Evolutionary conservation across 352 stramenopile genomes (phyloP).

Genomic region (Phytophthora meadii): DNA sequence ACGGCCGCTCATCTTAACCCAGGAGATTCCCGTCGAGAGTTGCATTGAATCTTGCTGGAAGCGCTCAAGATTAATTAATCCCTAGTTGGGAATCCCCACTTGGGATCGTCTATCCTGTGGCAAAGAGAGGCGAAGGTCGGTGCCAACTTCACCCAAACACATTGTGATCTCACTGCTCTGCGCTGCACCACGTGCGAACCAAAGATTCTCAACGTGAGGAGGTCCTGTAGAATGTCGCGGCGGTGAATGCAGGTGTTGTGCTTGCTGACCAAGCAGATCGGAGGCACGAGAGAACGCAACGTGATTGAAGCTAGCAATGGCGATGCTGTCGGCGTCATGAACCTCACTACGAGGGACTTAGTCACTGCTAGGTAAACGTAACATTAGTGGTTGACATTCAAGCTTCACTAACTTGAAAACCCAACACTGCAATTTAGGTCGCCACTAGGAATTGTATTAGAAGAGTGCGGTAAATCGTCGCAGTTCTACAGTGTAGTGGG

Average conservation of each 20-base stretch:
- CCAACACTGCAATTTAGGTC: no score
- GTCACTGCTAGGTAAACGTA: no score
- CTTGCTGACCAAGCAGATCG: slow-evolving; percentile 2
- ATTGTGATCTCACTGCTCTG: slow-evolving; percentile 1
- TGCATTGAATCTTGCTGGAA: slow-evolving; percentile 13
- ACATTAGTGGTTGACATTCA: no score
- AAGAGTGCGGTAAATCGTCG: no score
- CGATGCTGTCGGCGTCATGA: no score
- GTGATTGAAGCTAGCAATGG: neutral
- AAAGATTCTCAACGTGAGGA: slow-evolving; percentile 12
- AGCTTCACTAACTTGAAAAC: no score
- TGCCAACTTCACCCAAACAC: neutral
- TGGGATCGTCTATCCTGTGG: slow-evolving; percentile 4
- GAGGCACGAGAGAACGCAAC: slow-evolving; percentile 1
- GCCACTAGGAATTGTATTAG: no score
- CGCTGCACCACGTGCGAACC: slow-evolving; percentile 6
- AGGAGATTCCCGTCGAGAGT: slow-evolving; percentile 12
- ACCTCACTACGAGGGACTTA: no score
- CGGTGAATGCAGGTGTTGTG: neutral
- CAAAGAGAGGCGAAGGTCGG: neutral
- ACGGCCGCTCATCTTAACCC: slow-evolving; percentile 3
- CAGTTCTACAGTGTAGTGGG: no score
- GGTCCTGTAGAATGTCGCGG: neutral
- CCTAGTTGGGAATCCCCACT: no score
- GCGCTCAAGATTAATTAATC: slow-evolving; percentile 14